A percentile compares a stretch with the other conserved stretches of the same genome.
phyloP scores from a whole-genome alignment of 352 stramenopile species.

The Globisporangium middletonii region DNA sequence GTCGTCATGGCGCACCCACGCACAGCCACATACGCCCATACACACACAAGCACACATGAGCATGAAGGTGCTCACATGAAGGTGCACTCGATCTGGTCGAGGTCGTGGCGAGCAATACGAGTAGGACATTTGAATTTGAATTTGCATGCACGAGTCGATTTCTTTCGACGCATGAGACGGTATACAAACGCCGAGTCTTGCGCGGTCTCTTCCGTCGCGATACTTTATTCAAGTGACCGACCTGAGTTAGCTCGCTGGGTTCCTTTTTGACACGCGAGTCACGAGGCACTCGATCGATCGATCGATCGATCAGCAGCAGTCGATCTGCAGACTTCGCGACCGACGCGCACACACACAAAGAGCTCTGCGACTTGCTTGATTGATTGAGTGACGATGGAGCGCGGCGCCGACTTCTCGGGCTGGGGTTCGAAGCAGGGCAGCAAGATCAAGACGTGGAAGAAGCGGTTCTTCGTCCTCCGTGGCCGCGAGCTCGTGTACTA shows the following conservation, averaged over 20 bases:
- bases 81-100: too few relatives aligned
- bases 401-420: slow-evolving; percentile 30
- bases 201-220: not conserved
- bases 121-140: not conserved
- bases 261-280: not conserved
- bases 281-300: not conserved
- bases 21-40: too few relatives aligned
- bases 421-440: slow-evolving; percentile 74
- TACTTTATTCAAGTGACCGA: not conserved
- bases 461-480: slow-evolving; percentile 44
- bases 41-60: too few relatives aligned
- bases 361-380: too few relatives aligned
- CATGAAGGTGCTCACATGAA: too few relatives aligned
- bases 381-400: slow-evolving; percentile 2
- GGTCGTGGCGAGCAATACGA: not conserved
- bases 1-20: too few relatives aligned
- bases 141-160: too few relatives aligned
- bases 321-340: not conserved
- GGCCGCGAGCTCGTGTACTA: slow-evolving; percentile 33
- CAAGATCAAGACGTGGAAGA: slow-evolving; percentile 45
- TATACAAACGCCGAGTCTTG: too few relatives aligned
- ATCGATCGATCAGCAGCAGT: not conserved
- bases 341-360: not conserved
- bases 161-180: too few relatives aligned
- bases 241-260: too few relatives aligned